Evolutionary conservation across 805 yeast genomes (phyloP).

Genomic region (Nakazawaea ambrosiae): DNA sequence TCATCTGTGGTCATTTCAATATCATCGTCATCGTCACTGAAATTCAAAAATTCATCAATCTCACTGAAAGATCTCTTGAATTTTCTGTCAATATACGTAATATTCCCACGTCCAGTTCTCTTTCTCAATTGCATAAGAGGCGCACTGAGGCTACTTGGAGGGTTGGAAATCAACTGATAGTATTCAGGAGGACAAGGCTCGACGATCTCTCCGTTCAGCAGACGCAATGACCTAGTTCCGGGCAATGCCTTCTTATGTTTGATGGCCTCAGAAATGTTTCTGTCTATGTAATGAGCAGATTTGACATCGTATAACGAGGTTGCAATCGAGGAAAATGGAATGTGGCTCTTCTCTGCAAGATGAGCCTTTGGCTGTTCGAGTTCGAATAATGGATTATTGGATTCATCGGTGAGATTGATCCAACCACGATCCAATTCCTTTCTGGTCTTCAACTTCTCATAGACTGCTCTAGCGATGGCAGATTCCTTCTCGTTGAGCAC

Average conservation of each 20-base stretch:
- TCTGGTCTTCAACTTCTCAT: conserved; percentile 71
- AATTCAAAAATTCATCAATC: conserved; percentile 33
- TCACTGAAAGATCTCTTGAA: conserved; percentile 26
- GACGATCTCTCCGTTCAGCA: conserved; percentile 42
- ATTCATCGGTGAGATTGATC: conserved; percentile 82
- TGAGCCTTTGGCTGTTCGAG: conserved; percentile 46
- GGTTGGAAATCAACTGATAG: conserved; percentile 28
- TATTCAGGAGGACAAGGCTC: conserved; percentile 42
- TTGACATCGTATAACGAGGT: conserved; percentile 61
- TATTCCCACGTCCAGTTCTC: conserved; percentile 67
- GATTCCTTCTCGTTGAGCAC: conserved; percentile 69
- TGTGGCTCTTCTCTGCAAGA: conserved; percentile 49
- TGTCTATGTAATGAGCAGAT: conserved; percentile 46
- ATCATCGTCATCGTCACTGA: conserved; percentile 23
- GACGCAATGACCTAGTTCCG: conserved; percentile 37
- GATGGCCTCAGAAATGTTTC: conserved; percentile 32
- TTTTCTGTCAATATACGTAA: conserved; percentile 69
- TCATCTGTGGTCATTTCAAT: not conserved
- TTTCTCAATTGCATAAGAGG: conserved; percentile 60
- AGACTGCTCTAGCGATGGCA: conserved; percentile 76
- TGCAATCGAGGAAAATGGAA: conserved; percentile 77
- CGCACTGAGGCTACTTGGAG: conserved; percentile 28
- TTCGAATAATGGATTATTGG: conserved; percentile 74
- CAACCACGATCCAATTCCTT: conserved; percentile 65
- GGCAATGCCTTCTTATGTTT: conserved; percentile 40